Base-by-base conservation (phyloP, 768 basidiomycete genomes). In the Mycena crocata region DNA sequence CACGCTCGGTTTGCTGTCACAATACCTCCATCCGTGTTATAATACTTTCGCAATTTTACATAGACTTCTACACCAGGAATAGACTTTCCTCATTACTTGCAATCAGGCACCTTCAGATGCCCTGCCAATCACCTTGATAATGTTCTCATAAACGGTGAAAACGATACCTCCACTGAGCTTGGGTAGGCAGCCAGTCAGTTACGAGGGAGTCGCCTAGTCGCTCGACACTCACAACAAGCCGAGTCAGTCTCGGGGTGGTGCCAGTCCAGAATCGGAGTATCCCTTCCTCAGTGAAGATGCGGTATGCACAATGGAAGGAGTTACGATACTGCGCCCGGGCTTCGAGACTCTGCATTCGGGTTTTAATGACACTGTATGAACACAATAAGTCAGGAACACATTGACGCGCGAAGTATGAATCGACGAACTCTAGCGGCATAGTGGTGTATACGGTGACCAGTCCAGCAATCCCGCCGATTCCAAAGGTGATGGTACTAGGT, bases 211-310 rank as follows among this genome's bases (percentile, higher is more conserved):
- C 21, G 32, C 0, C 7, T n/a, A 26, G 5, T 23, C 2, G 9
- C 28, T 24, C 3, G 15, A 31, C 15, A 81, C 92, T 79, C 72
- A 95, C 93, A 74, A 97, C 91, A 52, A 99, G 77, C 31, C 98
- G 86, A 9, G 89, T 88, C 30, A 99, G 78, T 66, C 97, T 82
- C 0, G 98, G 98, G 5, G 96, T 97, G 9, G 97, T 95, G 3
- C 98, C 98, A 4, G 93, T 93, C 98, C 98, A 99, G 79, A 99
- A 98, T 52, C 92, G 86, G n/a, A 89, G 72, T 9, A 98, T 70
- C 3, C 98, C 98, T 74, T 99, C 96, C 77, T 99, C 97, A 0
- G 91, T 95, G 69, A 95, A 90, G 75, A 98, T 96, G 49, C 96
- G 87, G 74, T 98, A 97, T 6, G 90, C 96, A 72, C 97, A 99